These are phyloP conservation scores for Vicia faba DNA, from an alignment of 306 rosid genomes.

Conservation along the genomic window DNA sequence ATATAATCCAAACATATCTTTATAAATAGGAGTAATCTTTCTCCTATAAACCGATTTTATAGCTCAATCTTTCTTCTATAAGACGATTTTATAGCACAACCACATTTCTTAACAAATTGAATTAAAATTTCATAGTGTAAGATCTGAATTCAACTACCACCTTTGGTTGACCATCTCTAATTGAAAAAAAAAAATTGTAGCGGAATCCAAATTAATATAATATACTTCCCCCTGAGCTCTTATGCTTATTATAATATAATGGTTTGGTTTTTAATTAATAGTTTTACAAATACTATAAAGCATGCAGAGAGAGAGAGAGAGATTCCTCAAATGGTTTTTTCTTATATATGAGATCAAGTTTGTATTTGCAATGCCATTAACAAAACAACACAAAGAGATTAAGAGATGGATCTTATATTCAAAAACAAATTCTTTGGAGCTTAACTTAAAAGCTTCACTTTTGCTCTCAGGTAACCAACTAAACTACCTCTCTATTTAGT, in stretches of 20 bases:
- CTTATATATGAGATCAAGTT: slow-evolving; percentile 43
- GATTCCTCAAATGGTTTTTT: slow-evolving; percentile 44
- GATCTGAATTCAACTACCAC: too few species aligned
- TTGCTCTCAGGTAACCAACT: slow-evolving; percentile 31
- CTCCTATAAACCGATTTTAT: too few species aligned
- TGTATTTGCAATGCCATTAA: slow-evolving; percentile 25
- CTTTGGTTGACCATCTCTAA: too few species aligned
- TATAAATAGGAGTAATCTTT: too few species aligned
- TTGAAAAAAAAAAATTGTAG: too few species aligned
- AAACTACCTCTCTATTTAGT: not conserved
- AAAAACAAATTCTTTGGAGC: slow-evolving; percentile 16
- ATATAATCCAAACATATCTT: too few species aligned
- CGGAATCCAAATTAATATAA: not conserved
- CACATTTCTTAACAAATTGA: too few species aligned
- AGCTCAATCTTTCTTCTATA: too few species aligned
- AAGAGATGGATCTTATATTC: slow-evolving; percentile 31
- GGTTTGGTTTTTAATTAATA: slow-evolving; percentile 35
- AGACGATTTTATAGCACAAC: too few species aligned
- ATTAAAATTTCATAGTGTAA: too few species aligned
- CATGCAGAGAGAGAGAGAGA: slow-evolving; percentile 37
- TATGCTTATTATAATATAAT: slow-evolving; percentile 18
- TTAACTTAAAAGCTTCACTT: slow-evolving; percentile 28
- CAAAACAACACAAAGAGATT: not conserved
- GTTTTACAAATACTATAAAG: slow-evolving; percentile 41
- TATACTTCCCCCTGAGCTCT: slow-evolving; percentile 10